Evolutionary conservation across 2,329 filamentous ascomycete species (phyloP), one percentile per base, ranked within the genome.

Genomic region (Plenodomus lindquistii): DNA sequence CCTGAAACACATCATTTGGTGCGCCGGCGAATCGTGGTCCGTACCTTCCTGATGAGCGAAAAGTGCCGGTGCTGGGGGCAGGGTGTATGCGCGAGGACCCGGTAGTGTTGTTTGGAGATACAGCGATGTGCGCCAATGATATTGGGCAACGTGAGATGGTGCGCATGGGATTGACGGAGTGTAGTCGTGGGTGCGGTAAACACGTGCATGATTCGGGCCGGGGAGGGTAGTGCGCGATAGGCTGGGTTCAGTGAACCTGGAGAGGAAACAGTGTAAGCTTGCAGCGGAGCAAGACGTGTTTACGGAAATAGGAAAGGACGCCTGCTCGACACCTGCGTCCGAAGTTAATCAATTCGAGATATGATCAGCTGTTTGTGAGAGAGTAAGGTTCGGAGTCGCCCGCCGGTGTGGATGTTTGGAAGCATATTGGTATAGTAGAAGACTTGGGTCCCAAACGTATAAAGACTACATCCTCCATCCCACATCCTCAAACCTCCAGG

Each of bases 41-140:
- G 47, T 55, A 64, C 61, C 61, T 64, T 57, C 61, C 61, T 50
- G 46, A 62, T 64, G 51, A 31, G 57, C 48, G 41, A 43, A 48
- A 47, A 21, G 40, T 27, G 37, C 40, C 24, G 27, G 22, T 21
- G 18, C 18, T 37, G 47, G 15, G 27, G 18, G 27, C 27, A 39
- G 15, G 44, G 44, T 51, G 16, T 18, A 37, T 18, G 35, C 18
- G 16, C 18, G 35, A 37, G 40, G 21, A 17, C 19, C 22, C 36
- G 40, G 40, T 5, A 37, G 22, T 22, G 22, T 36, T 34, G 44
- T 29, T 2, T 37, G 45, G n/a, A 20, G 27, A 22, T 34, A 37
- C 17, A 46, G 44, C 52, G 53, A 44, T 22, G 8, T 24, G 37
- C 19, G 37, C 59, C 44, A 59, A 57, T 59, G 21, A 31, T 11